These are phyloP conservation scores for Fremontodendron californicum DNA, from an alignment of 345 rosid species.

Conservation along the genomic window DNA sequence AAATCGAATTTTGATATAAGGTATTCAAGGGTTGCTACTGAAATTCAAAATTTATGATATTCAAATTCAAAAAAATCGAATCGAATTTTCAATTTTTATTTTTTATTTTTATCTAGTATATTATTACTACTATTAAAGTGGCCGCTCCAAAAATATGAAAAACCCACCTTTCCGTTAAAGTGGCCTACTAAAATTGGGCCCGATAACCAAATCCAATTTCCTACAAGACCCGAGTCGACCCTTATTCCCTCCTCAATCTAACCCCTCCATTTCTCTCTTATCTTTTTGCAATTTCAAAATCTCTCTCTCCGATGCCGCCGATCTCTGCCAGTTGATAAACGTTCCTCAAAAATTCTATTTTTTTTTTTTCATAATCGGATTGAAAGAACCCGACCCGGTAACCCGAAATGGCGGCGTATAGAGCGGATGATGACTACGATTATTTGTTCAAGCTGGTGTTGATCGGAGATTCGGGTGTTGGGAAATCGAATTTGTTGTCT, in stretches of 20 bases:
- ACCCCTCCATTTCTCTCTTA: background rate
- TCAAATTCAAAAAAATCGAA: too few species aligned
- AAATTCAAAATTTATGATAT: too few species aligned
- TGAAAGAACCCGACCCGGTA: background rate
- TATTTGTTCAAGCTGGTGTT: constrained; percentile 70
- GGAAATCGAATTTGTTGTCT: constrained; percentile 69
- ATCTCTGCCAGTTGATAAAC: background rate
- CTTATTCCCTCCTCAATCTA: background rate
- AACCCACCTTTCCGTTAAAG: background rate
- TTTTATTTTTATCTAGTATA: too few species aligned
- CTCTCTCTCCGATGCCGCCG: background rate
- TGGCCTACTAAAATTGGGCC: background rate
- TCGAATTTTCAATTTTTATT: too few species aligned
- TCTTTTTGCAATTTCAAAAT: background rate
- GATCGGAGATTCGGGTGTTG: constrained; percentile 82
- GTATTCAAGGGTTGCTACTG: too few species aligned
- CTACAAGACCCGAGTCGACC: background rate
- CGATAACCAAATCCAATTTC: background rate
- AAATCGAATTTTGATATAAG: too few species aligned
- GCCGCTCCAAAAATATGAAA: background rate
- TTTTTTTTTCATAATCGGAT: background rate
- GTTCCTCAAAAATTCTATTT: background rate
- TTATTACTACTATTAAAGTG: too few species aligned
- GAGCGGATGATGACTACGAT: constrained; percentile 69
- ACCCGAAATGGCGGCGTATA: constrained; percentile 44